These are phyloP conservation scores for Alternaria tenuissima DNA, from an alignment of 2,329 filamentous ascomycete genomes.

Conservation along the genomic window DNA sequence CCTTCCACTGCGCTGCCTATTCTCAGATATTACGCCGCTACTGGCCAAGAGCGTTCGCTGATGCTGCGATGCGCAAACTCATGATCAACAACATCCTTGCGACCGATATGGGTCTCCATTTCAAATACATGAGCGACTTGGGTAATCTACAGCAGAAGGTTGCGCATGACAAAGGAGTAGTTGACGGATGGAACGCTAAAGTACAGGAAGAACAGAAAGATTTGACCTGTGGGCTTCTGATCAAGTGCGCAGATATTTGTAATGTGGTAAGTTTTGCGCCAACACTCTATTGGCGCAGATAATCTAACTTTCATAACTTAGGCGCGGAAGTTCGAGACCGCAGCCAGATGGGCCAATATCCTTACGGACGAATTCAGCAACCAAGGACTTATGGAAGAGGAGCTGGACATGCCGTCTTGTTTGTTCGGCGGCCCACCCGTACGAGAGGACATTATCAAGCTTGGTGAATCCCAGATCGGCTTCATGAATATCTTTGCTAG, in stretches of 20 bases:
- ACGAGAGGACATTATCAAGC: constrained; percentile 80
- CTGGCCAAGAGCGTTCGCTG: constrained; percentile 84
- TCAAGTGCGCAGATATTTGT: constrained; percentile 98
- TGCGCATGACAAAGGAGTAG: constrained; percentile 67
- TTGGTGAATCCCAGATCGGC: constrained; percentile 87
- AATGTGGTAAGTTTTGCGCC: constrained; percentile 80
- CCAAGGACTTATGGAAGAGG: constrained; percentile 89
- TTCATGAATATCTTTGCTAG: constrained; percentile 98
- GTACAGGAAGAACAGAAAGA: constrained; percentile 78
- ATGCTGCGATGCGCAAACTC: constrained; percentile 80
- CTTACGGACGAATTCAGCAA: constrained; percentile 95
- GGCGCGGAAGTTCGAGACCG: constrained; percentile 84
- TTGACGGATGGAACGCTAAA: constrained; percentile 79
- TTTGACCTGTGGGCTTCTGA: constrained; percentile 86
- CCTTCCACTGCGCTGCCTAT: constrained; percentile 96
- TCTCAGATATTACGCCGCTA: constrained; percentile 93
- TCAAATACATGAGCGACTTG: constrained; percentile 93
- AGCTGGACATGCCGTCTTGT: constrained; percentile 86
- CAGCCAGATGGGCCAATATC: constrained; percentile 88
- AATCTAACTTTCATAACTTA: constrained; percentile 48
- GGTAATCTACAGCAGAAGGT: constrained; percentile 82
- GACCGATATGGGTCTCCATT: constrained; percentile 97
- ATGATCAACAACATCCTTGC: constrained; percentile 98
- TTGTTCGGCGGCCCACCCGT: constrained; percentile 81
- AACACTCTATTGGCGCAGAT: not conserved